Conservation (phyloP, 1,139 yeast species). For the Kodamaea ohmeri region DNA sequence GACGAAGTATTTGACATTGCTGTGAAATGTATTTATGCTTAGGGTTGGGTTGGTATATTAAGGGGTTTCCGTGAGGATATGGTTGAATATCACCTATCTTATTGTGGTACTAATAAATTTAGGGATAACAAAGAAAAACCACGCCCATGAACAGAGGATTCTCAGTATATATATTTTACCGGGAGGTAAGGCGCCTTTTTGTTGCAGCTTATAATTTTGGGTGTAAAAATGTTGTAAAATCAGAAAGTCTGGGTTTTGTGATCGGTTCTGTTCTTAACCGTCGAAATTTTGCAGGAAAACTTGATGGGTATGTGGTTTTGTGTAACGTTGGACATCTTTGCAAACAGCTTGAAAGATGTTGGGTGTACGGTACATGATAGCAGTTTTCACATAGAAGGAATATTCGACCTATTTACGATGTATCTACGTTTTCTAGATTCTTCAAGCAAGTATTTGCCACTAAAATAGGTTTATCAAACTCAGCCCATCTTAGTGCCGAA, state of each 20-base stretch:
- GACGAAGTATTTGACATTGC: constrained; percentile 21
- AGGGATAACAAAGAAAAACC: constrained; percentile 8
- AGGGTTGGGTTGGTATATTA: constrained; percentile 2
- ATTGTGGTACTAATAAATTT: constrained; percentile 11
- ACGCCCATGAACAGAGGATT: background rate
- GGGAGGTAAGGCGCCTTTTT: constrained; percentile 7
- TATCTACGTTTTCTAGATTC: no score
- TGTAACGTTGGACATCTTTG: background rate
- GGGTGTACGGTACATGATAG: background rate
- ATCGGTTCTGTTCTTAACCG: background rate
- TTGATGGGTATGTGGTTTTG: constrained; percentile 4
- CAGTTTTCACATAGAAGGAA: no score
- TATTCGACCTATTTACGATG: no score
- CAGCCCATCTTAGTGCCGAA: background rate
- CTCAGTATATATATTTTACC: constrained; percentile 6
- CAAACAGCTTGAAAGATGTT: constrained; percentile 2
- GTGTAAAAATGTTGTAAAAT: constrained; percentile 7
- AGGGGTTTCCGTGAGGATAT: constrained; percentile 1
- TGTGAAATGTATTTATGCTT: constrained; percentile 3
- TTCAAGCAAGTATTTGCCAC: no score
- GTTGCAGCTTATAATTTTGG: constrained; percentile 5
- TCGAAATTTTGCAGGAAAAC: constrained; percentile 2
- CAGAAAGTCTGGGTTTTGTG: constrained; percentile 1
- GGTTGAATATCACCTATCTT: constrained; percentile 6
- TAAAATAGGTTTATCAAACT: no score